phyloP scores from a whole-genome alignment of 352 stramenopile species.

The Sclerospora graminicola region DNA sequence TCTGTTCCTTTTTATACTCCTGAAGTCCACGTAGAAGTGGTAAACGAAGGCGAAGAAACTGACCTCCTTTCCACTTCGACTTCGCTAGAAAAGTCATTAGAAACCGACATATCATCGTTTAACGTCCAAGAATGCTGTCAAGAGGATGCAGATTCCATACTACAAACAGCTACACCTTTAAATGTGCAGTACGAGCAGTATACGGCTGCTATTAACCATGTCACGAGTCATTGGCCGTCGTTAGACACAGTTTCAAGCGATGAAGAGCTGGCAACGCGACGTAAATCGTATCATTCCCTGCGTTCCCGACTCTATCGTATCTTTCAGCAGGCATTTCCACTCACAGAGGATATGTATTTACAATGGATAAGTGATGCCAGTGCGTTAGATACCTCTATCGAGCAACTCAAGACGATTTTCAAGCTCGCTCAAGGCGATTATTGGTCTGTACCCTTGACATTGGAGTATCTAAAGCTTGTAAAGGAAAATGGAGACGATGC shows the following conservation, averaged over 20 bases:
- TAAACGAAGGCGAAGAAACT: constrained; percentile 18
- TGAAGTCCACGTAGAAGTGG: constrained; percentile 19
- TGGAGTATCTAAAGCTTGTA: constrained; percentile 30
- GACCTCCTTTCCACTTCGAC: background rate
- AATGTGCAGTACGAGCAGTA: constrained; percentile 29
- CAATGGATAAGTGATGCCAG: constrained; percentile 39
- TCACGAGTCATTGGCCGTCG: constrained; percentile 23
- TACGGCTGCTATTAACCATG: constrained; percentile 21
- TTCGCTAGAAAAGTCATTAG: background rate
- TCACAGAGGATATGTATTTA: constrained; percentile 44
- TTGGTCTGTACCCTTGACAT: constrained; percentile 35
- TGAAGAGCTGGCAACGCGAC: constrained; percentile 2
- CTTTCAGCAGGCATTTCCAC: constrained; percentile 47
- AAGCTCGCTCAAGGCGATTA: constrained; percentile 38
- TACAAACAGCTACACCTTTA: constrained; percentile 1
- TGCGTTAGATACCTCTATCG: background rate
- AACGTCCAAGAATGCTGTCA: constrained; percentile 14
- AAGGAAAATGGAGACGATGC: constrained; percentile 18
- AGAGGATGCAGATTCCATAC: constrained; percentile 4
- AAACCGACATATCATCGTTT: background rate
- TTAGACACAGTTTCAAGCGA: constrained; percentile 1
- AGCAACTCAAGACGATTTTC: constrained; percentile 22
- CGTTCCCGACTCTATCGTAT: constrained; percentile 4
- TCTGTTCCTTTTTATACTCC: background rate
- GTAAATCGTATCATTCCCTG: constrained; percentile 14